Base-by-base conservation (phyloP, 2,329 filamentous ascomycete species). In the Endocalyx cinctus region DNA sequence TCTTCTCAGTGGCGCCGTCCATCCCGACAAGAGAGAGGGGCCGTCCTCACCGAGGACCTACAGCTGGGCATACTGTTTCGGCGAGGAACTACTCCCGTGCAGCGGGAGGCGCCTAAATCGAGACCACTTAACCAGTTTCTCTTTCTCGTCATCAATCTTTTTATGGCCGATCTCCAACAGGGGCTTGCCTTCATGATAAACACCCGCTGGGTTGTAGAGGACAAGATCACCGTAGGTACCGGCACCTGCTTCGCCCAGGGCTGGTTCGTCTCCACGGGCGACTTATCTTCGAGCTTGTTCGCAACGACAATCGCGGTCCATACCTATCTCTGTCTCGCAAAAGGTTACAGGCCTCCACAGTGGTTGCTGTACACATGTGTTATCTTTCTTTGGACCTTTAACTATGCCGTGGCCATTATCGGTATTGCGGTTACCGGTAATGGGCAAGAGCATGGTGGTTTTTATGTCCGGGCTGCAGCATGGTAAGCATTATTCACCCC, bases 151-250 rank as follows among this genome's bases (percentile, higher is more conserved):
- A 74, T 82, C 52, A 85, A 85, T 51, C 69, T 86, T 0, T 62
- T 86, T 5, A 58, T 82, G 15, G 80, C 82, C 38, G 82, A 86
- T 46, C 69, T 83, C 35, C 75, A 81, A 47, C 82, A 85, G 48
- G 69, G 76, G 6, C 53, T 75, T 1, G 75, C 78, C 4, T 86
- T 84, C 50, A 47, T 81, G 27, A 62, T 84, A 30, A 83, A 79
- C 40, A 68, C 70, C 4, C 61, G 70, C 22, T 82, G 80, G 72
- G 60, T 83, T 5, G 54, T 58, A 1, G 52, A 62, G 11, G 64
- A 81, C 51, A 64, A 61, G 0, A 69, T 85, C 12, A 47, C 68
- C 2, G 74, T 79, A 1, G 66, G 67, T 3, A 70, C 69, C 0
- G 45, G 63, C 2, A 63, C 71, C 5, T 86, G 82, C 57, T 72